Base-by-base conservation (phyloP, 768 basidiomycete genomes). In the Sistotremastrum niveocremeum region DNA sequence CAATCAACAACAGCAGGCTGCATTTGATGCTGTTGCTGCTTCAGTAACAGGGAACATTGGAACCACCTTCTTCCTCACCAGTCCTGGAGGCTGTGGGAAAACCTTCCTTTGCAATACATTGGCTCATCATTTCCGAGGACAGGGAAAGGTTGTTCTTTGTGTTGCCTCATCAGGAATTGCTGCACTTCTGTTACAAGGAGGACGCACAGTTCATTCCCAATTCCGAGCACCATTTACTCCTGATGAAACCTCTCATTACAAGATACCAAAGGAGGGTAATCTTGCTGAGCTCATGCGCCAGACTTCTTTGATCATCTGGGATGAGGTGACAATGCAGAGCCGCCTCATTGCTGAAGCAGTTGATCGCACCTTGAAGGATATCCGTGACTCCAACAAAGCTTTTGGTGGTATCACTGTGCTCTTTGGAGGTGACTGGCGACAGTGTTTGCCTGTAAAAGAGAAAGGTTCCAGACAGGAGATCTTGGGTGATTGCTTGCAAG, bases 101-200 rank as follows among this genome's bases (percentile, higher is more conserved):
- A 72, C 72, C 0, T 73, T 64, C 56, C 49, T 69, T 1, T 64
- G 62, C 46, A 68, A 64, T 3, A 57, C 63, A 3, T 50, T 70
- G 38, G 59, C 62, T 50, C 36, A 55, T 35, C 37, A 51, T 8
- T 20, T 71, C 1, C 50, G 58, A 8, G 49, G 50, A 6, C 39
- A 56, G 8, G 58, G 59, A 0, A 29, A 52, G 29, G 62, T 73
- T 54, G 60, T 68, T 1, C 58, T 76, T 3, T 72, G 67, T 65
- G 67, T 70, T 9, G 67, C 71, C 8, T 75, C 73, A 1, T 72
- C 71, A 35, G 71, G 72, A 0, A 68, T 75, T 45, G 67, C 73
- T 6, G 58, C 72, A 1, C 54, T 73, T 7, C 57, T 76, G 0
- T 54, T 74, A 1, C 47, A 42, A 6, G 65, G 68, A 39, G 73